Base-by-base conservation (phyloP, 106 monocot species). In the Vanilla planifolia region DNA sequence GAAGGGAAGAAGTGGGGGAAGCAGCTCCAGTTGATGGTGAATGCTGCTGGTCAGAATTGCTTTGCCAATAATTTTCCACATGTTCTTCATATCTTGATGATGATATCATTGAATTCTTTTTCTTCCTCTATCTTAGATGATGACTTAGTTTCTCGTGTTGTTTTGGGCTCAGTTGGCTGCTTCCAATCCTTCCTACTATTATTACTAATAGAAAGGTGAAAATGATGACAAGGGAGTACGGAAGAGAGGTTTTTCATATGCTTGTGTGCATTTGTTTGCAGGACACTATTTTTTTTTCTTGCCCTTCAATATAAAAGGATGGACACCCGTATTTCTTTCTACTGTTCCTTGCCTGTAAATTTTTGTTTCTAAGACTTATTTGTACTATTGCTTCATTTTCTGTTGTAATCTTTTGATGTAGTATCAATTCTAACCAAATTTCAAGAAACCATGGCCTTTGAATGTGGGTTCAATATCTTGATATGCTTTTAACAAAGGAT, bases 1-100 rank as follows among this genome's bases (percentile, higher is more conserved):
- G 44, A 59, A 68, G 24, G 53, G 17, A 0, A 46, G 27, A 7
- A 34, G 48, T 6, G 3, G 68, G 22, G 35, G 36, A 33, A 59
- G 57, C 29, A 68, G 59, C 25, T 66, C 53, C 39, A 66, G 65
- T 53, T 68, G 44, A 26, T 47, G 34, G 44, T 30, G 29, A 37
- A 39, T 37, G 51, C 34, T 26, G 23, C 13, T 10, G 67, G 67
- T 67, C 57, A 57, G 67, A 57, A 44, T 52, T 57, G 10, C 30
- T 48, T 48, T 21, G 24, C 10, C 25, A 2, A 25, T 4, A 29
- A 14, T 53, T 53, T 30, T 16, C 13, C 13, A 14, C 21, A 13
- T 27, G 15, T 53, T 53, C 30, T 30, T 16, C 5, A 30, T 14
- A 53, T 15, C 5, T 53, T 53, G 28, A 53, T 53, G 21, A 30